A percentile compares a stretch with the other conserved stretches of the same genome.
phyloP scores from a whole-genome alignment of 1,139 yeast genomes.

The Lipomyces yarrowii region DNA sequence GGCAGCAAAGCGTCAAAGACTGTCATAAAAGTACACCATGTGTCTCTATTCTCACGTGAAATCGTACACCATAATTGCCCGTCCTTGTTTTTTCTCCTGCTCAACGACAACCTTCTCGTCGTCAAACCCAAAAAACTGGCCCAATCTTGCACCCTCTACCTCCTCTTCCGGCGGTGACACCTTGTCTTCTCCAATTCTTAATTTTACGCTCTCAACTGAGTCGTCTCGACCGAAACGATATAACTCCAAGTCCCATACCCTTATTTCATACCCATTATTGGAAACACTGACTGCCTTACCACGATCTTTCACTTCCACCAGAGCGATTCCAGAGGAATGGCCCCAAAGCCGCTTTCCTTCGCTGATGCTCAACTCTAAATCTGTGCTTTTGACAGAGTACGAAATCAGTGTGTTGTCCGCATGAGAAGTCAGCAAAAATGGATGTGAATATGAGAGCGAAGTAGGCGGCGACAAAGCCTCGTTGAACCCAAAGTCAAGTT shows the following conservation, averaged over 20 bases:
- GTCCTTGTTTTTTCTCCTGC: conserved; percentile 12
- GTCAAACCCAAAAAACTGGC: conserved; percentile 22
- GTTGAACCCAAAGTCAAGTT: not conserved
- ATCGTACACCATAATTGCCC: conserved; percentile 16
- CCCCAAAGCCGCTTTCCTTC: conserved; percentile 22
- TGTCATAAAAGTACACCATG: not conserved
- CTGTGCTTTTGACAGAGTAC: conserved; percentile 20
- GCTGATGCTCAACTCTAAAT: conserved; percentile 12
- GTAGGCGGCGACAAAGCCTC: conserved; percentile 13
- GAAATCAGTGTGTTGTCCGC: conserved; percentile 23
- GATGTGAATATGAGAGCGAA: conserved; percentile 25
- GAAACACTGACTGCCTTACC: conserved; percentile 28
- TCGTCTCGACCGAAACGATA: not conserved
- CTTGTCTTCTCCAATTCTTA: not conserved
- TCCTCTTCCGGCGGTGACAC: not conserved
- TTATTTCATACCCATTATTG: conserved; percentile 18
- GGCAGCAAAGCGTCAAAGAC: not conserved
- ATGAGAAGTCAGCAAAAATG: conserved; percentile 25
- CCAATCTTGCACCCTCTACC: not conserved
- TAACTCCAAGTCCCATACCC: conserved; percentile 26
- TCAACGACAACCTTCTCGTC: conserved; percentile 29
- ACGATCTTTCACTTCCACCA: conserved; percentile 19
- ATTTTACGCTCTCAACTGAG: conserved; percentile 1
- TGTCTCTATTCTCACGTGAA: conserved; percentile 14
- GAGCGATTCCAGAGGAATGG: conserved; percentile 20